Base-by-base conservation (phyloP, 768 basidiomycete species). In the Russula lepida region DNA sequence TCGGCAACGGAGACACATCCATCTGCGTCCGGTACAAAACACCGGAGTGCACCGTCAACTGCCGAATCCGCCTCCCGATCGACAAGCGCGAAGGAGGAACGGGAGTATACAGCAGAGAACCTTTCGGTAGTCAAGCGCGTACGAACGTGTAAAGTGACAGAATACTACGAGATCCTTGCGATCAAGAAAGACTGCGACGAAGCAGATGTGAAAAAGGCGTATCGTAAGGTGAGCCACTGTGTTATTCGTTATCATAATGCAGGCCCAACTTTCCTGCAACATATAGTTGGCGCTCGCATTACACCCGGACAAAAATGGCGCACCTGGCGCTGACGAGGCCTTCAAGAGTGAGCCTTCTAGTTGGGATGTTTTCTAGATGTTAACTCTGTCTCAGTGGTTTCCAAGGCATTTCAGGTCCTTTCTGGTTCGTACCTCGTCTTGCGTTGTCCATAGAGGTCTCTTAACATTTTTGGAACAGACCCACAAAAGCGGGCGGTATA, bases 321-420 rank as follows among this genome's bases (percentile, higher is more conserved):
- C 95, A 21, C 95, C 95, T n/a, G 91, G 92, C 43, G 95, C 95
- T 17, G 95, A 98, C 63, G 95, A 98, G 71, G 95, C 95, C 2
- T 98, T 98, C 77, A 98, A 98, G 78, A 78, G 95, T 98, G 69
- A 56, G 86, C 80, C 43, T 44, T 54, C 43, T 60, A 53, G 56
- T 39, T 54, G 30, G 61, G 17, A 46, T 6, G 27, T 61, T 27
- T 51, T 63, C 59, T 25, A 62, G 58, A 33, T 60, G 57, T 58
- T 23, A 60, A 23, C 68, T 32, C 11, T 39, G 46, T 35, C 66
- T 2, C 56, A 98, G 95, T 95, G 88, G 92, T 98, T 30, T 95
- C 93, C 4, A 98, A 97, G 74, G 94, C 95, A 11, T 98, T 98
- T 74, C 93, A 95, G 71, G 86, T 98, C 9, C 76, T 98, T 37